phyloP scores from a whole-genome alignment of 805 yeast genomes.

The Saccharomycopsis amapae region DNA sequence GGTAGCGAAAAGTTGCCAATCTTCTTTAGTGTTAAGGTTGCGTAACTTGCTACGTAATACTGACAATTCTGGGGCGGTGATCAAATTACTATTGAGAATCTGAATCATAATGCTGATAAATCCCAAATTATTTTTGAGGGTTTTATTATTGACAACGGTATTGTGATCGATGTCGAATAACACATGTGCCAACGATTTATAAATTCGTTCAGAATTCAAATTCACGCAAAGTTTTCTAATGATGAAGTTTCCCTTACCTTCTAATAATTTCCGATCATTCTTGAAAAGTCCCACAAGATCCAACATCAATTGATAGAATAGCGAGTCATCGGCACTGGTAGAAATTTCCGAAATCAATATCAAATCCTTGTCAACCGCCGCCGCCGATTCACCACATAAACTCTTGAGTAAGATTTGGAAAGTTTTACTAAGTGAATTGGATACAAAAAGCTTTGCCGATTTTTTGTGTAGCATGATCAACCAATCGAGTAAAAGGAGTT shows the following conservation, averaged over 20 bases:
- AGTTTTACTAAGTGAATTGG: slow-evolving; percentile 48
- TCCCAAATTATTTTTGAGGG: slow-evolving; percentile 39
- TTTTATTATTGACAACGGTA: neutral
- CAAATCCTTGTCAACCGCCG: slow-evolving; percentile 67
- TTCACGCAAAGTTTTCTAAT: slow-evolving; percentile 77
- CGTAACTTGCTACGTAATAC: slow-evolving; percentile 62
- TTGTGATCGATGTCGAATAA: slow-evolving; percentile 30
- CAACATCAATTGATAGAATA: slow-evolving; percentile 67
- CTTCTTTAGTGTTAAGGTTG: slow-evolving; percentile 53
- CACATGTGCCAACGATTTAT: slow-evolving; percentile 71
- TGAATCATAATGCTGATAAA: slow-evolving; percentile 80
- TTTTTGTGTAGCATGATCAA: slow-evolving; percentile 69
- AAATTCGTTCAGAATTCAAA: slow-evolving; percentile 75
- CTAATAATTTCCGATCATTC: slow-evolving; percentile 57
- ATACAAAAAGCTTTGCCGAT: slow-evolving; percentile 50
- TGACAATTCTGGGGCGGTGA: slow-evolving; percentile 77
- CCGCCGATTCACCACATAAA: slow-evolving; percentile 53
- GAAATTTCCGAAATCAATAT: slow-evolving; percentile 69
- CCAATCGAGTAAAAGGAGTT: slow-evolving; percentile 88
- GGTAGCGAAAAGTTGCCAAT: slow-evolving; percentile 62
- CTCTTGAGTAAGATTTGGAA: slow-evolving; percentile 75
- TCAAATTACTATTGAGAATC: slow-evolving; percentile 74
- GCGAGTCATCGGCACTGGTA: slow-evolving; percentile 61
- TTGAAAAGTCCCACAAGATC: slow-evolving; percentile 65
- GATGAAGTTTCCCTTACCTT: slow-evolving; percentile 73